Base-by-base conservation (phyloP, 2,329 filamentous ascomycete species). In the Penicillium sp. region DNA sequence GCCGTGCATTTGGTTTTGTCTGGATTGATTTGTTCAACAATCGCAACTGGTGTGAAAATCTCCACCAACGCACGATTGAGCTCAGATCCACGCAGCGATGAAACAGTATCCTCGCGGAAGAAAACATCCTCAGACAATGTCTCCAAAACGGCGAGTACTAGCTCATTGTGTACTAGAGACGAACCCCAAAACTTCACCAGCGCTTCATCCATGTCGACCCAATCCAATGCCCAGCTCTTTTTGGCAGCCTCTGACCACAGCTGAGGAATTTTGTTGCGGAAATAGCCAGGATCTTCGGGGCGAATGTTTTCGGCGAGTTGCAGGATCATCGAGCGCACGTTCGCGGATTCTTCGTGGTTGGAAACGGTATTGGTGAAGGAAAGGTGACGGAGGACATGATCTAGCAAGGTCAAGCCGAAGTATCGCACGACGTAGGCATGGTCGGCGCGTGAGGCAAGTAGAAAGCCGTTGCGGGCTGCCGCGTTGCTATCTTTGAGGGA, bases 221-320 rank as follows among this genome's bases (percentile, higher is more conserved):
- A 99, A 58, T 94, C 89, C 29, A 85, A 81, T n/a, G 83, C 90
- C 94, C 94, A 99, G 69, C 86, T 89, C 66, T 93, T 85, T 78
- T 97, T 97, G 40, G 92, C 92, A 51, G 96, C 81, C 73, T 97
- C 94, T 7, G 92, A 90, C 94, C 94, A 99, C 58, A 99, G 78
- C 75, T 96, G 89, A 26, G 90, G 91, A 31, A 94, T 88, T 77
- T 99, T 99, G 80, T 96, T 97, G 64, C 93, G 84, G 61, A 97
- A 79, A 71, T 92, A 99, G 29, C 83, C 74, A 2, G 91, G 90
- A 69, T 97, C 93, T 20, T 86, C 82, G 44, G 82, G 82, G 5
- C 84, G 81, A 42, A 95, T 80, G 58, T 83, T 82, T 67, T 89
- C 85, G 12, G 91, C 89, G 12, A 99, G 85, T 69, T 88, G 82